Conservation (phyloP, 106 monocot genomes). For the Dioscorea dumetorum region DNA sequence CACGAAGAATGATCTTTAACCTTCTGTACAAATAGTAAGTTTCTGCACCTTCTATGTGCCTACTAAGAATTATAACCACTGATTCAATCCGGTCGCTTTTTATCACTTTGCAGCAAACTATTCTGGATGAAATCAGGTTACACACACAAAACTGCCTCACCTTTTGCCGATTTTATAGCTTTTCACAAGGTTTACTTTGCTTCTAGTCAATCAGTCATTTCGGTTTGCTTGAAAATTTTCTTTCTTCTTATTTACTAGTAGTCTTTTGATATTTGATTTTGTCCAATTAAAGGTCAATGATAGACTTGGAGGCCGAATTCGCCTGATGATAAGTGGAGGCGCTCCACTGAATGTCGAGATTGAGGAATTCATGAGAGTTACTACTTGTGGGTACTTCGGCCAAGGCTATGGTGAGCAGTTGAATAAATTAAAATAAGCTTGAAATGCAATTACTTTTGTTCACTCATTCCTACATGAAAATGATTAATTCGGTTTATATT, state of each 20-base stretch:
- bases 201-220: neutral
- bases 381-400: conserved; percentile 54
- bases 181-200: conserved; percentile 57
- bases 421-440: too few species aligned
- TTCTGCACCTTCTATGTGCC: neutral
- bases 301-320: conserved; percentile 80
- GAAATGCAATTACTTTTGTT: too few species aligned
- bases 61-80: neutral
- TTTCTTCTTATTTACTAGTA: neutral
- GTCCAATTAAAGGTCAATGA: conserved; percentile 53
- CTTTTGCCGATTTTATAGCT: conserved; percentile 68
- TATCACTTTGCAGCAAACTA: conserved; percentile 53
- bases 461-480: too few species aligned
- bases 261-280: neutral
- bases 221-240: neutral
- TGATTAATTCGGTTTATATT: neutral
- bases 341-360: conserved; percentile 80
- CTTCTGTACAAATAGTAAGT: conserved; percentile 72
- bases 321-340: conserved; percentile 76
- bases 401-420: conserved; percentile 83
- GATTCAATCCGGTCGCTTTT: neutral
- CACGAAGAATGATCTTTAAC: conserved; percentile 81
- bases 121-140: conserved; percentile 68
- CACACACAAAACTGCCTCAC: conserved; percentile 62
- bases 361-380: conserved; percentile 84